Percentiles rank a stretch among this genome's conserved stretches.
phyloP scores from a whole-genome alignment of 306 rosid species.

The Corylus americana region DNA sequence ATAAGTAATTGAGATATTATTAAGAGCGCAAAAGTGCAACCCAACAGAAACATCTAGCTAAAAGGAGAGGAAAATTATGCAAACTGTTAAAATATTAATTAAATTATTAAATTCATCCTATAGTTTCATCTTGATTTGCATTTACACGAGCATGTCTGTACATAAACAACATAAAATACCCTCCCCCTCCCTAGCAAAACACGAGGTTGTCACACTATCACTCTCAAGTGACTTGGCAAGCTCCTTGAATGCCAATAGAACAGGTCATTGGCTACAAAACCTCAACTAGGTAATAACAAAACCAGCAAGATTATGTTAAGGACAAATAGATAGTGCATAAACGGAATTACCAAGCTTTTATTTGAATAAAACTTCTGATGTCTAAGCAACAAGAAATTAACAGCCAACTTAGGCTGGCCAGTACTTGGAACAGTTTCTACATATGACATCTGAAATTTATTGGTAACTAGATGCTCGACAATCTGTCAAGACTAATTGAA shows the following conservation, averaged over 20 bases:
- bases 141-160: conserved; percentile 3
- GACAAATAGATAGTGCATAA: background rate
- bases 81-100: no score
- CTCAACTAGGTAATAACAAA: background rate
- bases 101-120: no score
- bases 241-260: background rate
- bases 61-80: no score
- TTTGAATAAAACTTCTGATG: background rate
- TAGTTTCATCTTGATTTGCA: background rate
- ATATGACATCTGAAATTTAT: background rate
- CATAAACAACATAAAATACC: background rate
- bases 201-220: background rate
- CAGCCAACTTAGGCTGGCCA: conserved; percentile 2
- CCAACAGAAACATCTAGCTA: no score
- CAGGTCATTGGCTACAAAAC: background rate
- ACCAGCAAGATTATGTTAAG: background rate
- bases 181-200: background rate
- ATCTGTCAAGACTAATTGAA: background rate
- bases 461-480: background rate
- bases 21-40: no score
- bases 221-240: background rate
- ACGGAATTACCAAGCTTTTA: background rate
- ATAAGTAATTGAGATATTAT: no score
- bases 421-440: background rate
- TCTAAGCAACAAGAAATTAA: background rate